phyloP scores from a whole-genome alignment of 2,329 filamentous ascomycete species.

The Nemania serpens region DNA sequence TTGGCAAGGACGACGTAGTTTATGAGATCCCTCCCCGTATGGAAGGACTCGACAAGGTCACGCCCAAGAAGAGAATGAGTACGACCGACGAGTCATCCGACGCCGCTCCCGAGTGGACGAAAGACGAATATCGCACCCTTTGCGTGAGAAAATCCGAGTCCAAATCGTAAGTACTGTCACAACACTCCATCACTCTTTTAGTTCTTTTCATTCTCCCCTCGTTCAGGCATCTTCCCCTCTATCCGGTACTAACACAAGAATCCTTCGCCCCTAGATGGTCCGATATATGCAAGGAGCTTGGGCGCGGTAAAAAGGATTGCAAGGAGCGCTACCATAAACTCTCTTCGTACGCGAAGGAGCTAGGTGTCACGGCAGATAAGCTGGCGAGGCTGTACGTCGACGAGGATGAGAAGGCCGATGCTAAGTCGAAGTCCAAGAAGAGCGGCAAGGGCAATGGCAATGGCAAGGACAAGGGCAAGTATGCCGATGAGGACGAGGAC shows the following conservation, averaged over 20 bases:
- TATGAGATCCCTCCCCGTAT: background rate
- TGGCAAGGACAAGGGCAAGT: background rate
- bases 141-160: conserved; percentile 23
- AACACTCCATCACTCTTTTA: background rate
- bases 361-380: conserved; percentile 19
- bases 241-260: background rate
- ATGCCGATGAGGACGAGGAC: too few species aligned
- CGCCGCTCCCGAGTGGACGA: conserved; percentile 23
- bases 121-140: conserved; percentile 30
- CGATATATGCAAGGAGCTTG: conserved; percentile 25
- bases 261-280: conserved; percentile 19
- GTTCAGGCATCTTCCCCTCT: background rate
- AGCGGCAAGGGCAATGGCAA: background rate
- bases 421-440: conserved; percentile 3
- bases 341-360: conserved; percentile 15
- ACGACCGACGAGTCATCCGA: conserved; percentile 11
- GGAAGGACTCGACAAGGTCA: background rate
- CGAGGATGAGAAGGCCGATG: conserved; percentile 1
- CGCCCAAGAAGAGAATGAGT: conserved; percentile 8
- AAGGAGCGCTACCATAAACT: conserved; percentile 24
- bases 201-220: background rate
- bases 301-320: conserved; percentile 20
- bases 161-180: conserved; percentile 19
- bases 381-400: conserved; percentile 20
- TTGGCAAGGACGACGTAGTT: background rate